Conservation (phyloP, 2,329 filamentous ascomycete genomes). For the Penicillium sp. region DNA sequence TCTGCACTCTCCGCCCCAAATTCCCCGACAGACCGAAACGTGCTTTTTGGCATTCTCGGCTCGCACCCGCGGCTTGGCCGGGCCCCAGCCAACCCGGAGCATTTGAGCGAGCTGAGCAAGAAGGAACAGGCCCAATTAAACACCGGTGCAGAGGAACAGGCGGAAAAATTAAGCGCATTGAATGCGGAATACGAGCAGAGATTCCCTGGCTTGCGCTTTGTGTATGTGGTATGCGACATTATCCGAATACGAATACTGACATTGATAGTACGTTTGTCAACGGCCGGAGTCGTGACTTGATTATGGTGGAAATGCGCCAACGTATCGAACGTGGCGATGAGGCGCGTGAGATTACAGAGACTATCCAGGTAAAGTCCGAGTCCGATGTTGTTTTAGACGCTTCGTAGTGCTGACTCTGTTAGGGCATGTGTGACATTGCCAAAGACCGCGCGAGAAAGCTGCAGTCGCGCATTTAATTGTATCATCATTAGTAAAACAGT, state of each 20-base stretch:
- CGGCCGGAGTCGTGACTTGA: conserved; percentile 68
- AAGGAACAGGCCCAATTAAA: conserved; percentile 79
- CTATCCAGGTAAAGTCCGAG: conserved; percentile 62
- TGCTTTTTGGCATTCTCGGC: conserved; percentile 71
- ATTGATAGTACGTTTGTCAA: conserved; percentile 77
- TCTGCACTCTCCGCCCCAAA: conserved; percentile 57
- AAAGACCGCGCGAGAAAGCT: conserved; percentile 73
- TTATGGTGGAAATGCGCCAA: conserved; percentile 79
- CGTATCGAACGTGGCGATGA: conserved; percentile 71
- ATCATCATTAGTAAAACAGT: too few relatives aligned
- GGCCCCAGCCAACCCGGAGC: conserved; percentile 55
- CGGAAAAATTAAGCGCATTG: conserved; percentile 58
- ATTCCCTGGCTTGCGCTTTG: conserved; percentile 83
- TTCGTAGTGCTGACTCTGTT: conserved; percentile 3
- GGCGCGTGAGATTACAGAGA: conserved; percentile 68
- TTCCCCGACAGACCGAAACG: conserved; percentile 53
- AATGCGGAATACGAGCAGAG: conserved; percentile 77
- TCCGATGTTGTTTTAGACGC: background rate
- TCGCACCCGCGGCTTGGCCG: conserved; percentile 83
- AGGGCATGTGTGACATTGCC: conserved; percentile 94
- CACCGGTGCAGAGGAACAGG: conserved; percentile 48
- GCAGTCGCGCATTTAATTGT: conserved; percentile 22
- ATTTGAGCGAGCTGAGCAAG: conserved; percentile 69
- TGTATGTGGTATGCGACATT: conserved; percentile 39
- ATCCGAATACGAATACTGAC: conserved; percentile 4